A percentile compares a stretch with the other conserved stretches of the same genome.
Evolutionary conservation across 2,329 filamentous ascomycete genomes (phyloP).

Genomic region (Monilinia laxa): DNA sequence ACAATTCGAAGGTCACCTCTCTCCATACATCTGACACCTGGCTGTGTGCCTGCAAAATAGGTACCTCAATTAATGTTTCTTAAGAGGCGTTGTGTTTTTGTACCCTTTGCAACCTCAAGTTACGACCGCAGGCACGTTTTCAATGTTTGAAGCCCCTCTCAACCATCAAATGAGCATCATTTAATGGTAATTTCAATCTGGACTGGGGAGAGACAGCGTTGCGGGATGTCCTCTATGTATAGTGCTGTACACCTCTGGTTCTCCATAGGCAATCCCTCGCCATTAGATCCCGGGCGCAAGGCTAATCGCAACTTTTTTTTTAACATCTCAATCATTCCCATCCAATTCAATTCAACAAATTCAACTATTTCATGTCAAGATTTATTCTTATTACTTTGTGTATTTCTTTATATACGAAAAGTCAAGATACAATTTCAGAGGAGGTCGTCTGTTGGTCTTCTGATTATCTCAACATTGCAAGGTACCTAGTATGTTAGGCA

Average conservation of each 20-base stretch:
- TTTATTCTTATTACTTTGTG: neutral
- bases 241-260: neutral
- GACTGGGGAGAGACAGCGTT: neutral
- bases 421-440: neutral
- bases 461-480: neutral
- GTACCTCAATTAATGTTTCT: neutral
- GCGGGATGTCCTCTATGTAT: neutral
- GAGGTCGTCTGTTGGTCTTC: neutral
- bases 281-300: conserved; percentile 9
- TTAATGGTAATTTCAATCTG: neutral
- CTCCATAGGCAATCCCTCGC: neutral
- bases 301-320: neutral
- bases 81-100: neutral
- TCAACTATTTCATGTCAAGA: neutral
- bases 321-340: neutral
- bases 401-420: neutral
- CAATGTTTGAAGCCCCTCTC: neutral
- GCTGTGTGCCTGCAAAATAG: neutral
- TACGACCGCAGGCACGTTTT: neutral
- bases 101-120: neutral
- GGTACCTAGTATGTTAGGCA: neutral
- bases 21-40: neutral
- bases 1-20: neutral
- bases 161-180: neutral
- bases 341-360: neutral